A percentile compares a stretch with the other conserved stretches of the same genome.
Conservation (phyloP, 352 stramenopile genomes). For the Globisporangium barbulae region DNA sequence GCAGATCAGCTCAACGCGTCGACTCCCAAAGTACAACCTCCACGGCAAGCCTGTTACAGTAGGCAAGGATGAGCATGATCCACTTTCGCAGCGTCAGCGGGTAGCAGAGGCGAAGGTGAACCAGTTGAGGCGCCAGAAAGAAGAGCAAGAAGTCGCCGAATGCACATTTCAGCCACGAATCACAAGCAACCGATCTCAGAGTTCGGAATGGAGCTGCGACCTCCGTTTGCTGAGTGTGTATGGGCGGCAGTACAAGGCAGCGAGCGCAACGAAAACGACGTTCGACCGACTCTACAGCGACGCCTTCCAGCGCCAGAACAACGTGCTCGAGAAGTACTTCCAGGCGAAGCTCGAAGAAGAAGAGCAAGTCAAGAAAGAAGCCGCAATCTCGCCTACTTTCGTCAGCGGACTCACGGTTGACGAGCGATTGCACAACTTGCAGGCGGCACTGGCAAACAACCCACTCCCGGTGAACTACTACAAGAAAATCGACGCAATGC, state of each 20-base stretch:
- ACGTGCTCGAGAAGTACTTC: constrained; percentile 33
- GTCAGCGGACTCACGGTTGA: constrained; percentile 49
- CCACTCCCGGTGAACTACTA: constrained; percentile 45
- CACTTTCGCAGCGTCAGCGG: constrained; percentile 31
- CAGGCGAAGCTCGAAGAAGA: constrained; percentile 37
- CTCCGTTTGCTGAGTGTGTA: constrained; percentile 6
- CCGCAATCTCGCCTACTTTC: constrained; percentile 35
- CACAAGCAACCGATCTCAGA: constrained; percentile 6
- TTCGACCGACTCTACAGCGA: constrained; percentile 59
- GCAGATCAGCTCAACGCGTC: not conserved
- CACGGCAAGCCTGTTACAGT: constrained; percentile 30
- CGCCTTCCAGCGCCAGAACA: constrained; percentile 48
- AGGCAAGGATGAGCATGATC: constrained; percentile 18
- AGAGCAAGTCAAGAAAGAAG: constrained; percentile 40
- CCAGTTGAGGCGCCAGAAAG: constrained; percentile 33
- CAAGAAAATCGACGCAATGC: constrained; percentile 52
- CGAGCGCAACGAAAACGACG: constrained; percentile 7
- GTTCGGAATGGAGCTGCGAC: constrained; percentile 6
- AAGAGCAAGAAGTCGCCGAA: constrained; percentile 35
- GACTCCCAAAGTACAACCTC: constrained; percentile 22
- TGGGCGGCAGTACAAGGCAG: constrained; percentile 7
- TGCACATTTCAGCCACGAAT: constrained; percentile 56
- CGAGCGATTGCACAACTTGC: constrained; percentile 42
- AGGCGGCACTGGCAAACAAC: constrained; percentile 37
- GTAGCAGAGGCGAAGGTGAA: constrained; percentile 23